Evolutionary conservation across 129 eudicot species (phyloP), one percentile per base, ranked within the genome.

Genomic region (Scalesia atractyloides): DNA sequence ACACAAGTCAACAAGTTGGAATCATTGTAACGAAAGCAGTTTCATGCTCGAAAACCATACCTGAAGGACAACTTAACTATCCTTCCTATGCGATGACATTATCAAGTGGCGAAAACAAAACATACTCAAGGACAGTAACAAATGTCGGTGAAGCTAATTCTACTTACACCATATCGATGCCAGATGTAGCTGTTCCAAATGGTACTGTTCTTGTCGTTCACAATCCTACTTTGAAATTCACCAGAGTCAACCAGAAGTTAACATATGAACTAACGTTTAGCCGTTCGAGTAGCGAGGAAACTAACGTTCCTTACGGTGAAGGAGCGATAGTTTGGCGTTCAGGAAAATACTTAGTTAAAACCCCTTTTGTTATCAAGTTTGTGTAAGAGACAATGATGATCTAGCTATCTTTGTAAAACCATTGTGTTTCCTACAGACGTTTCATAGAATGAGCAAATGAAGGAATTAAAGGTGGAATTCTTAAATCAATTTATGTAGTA

Each of bases 61-160:
- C 73, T 1, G 87, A 80, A 80, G 84, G 73, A 26, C 72, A 87
- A 54, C 51, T 84, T 5, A 87, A 87, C 76, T 84, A 87, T 59
- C 89, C 92, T 59, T 84, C 89, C 0, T 84, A 69, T 18, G 54
- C 76, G 1, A 20, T 82, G 26, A 62, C 70, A 1, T 30, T 75
- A 37, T 73, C 73, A 5, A 78, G 12, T 1, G 80, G 69, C 7
- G 83, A 44, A 30, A 48, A 30, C 0, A 73, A 80, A 44, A 72
- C 75, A 0, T 86, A 77, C 62, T 43, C 80, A 17, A 81, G 91
- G 80, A 81, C 75, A 2, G 86, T 86, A 64, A 81, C 91, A 6
- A 86, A 86, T 36, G 91, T 86, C 22, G 91, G 91, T 1, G 75
- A 39, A 57, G 80, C 84, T 20, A 78, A 47, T 34, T 83, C 84